Base-by-base conservation (phyloP, 2,329 filamentous ascomycete species). In the Penicillium sp. region DNA sequence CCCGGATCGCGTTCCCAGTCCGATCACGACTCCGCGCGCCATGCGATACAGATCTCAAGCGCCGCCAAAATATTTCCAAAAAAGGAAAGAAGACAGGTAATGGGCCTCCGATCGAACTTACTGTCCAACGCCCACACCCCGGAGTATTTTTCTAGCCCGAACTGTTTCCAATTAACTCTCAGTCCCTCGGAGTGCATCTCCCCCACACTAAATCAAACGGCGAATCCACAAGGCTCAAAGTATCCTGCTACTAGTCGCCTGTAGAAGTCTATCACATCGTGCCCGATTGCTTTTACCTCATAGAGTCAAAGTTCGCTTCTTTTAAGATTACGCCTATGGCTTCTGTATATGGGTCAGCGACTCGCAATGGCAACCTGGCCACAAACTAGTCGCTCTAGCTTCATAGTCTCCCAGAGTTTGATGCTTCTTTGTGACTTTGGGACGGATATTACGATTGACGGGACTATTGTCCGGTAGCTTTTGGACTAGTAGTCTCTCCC, bases 371-470 rank as follows among this genome's bases (percentile, higher is more conserved):
- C 3, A 41, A 41, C 13, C 3, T 41, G 3, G 13, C 15, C 11
- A 13, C 35, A 13, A 41, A 11, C 9, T 5, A 13, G 11, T 41
- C 11, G 35, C 35, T 41, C 11, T 3, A 41, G 9, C 5, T 15
- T 41, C 13, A 11, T 3, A 41, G 9, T 13, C 35, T 41, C 13
- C 35, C 35, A 41, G 35, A 13, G 35, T 41, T 41, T 13, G 35
- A 41, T 15, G 35, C 11, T 41, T 41, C 35, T 15, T 41, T 41
- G 35, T 19, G 19, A 53, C 30, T 15, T 41, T 41, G 35, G 46
- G 19, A 53, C 30, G 49, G 50, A 53, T 23, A 53, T 53, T 53
- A n/a, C 35, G 50, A 53, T 53, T 53, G 50, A 41, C 50, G 50
- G 31, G 50, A 41, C 50, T 53, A 53, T 53, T 23, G 45, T 47